Evolutionary conservation across 78 protist species (phyloP).

Genomic region (Tieghemostelium lacteum): DNA sequence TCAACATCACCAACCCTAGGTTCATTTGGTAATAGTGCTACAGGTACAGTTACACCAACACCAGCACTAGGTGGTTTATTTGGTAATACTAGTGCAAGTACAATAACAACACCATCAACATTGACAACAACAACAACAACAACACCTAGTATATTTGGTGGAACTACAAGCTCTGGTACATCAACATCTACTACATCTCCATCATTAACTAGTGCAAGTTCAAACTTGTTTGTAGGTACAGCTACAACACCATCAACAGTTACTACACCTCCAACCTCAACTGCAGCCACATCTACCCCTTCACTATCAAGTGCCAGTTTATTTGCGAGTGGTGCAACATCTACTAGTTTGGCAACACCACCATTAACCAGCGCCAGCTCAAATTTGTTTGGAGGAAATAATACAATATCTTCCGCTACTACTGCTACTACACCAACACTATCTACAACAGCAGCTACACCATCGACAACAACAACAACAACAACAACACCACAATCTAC

Average conservation of each 20-base stretch:
- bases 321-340: conserved; percentile 4
- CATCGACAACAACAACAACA: conserved; percentile 1
- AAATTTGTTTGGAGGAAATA: conserved; percentile 14
- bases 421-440: conserved; percentile 8
- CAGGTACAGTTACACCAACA: background rate
- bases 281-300: background rate
- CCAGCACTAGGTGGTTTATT: background rate
- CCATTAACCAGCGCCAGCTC: conserved; percentile 7
- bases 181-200: conserved; percentile 31
- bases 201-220: background rate
- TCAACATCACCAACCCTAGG: background rate
- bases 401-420: background rate
- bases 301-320: conserved; percentile 7
- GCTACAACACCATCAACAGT: background rate
- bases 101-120: conserved; percentile 12
- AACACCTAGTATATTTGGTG: background rate
- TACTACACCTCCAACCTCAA: background rate
- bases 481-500: conserved; percentile 17
- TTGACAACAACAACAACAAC: background rate
- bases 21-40: background rate
- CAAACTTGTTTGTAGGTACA: conserved; percentile 25
- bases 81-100: background rate
- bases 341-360: background rate
- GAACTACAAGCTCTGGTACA: conserved; percentile 12
- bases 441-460: background rate